Base-by-base conservation (phyloP, 306 rosid genomes). In the Fagus sylvatica region DNA sequence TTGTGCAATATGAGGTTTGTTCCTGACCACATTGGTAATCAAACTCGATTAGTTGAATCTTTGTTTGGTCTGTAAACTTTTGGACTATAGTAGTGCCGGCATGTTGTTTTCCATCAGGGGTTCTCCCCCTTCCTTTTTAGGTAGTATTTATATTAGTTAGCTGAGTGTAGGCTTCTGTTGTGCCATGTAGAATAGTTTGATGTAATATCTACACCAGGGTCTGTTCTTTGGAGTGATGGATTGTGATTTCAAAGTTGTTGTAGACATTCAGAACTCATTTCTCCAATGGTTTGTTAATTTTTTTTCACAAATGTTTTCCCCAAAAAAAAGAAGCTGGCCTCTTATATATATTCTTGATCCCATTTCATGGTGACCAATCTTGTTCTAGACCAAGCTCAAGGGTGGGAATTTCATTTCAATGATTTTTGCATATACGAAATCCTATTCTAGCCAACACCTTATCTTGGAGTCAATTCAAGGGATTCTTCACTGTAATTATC, bases 111-210 rank as follows among this genome's bases (percentile, higher is more conserved):
- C 19, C 51, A 10, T 71, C 72, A 43, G 73, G 76, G 76, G 73
- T 83, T 76, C 42, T 55, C 4, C 72, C 62, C 51, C 46, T 71
- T 75, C 9, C 36, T 61, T 80, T 80, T 72, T 78, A 41, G 82
- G 77, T 75, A 79, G 85, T 48, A 72, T 73, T 84, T 37, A 40
- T 17, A 5, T 39, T 69, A 68, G 76, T 77, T 85, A 85, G 87
- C 68, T 68, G 70, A 83, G 75, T 87, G 46, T 75, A 78, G 82
- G 85, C 42, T 60, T 78, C 73, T 80, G 76, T 68, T 62, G 80
- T 80, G 88, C 71, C 86, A 37, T 68, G 82, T 85, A 89, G 86
- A 77, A 61, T 84, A 80, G 89, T 79, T 80, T 80, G 81, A 72
- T 93, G 86, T 87, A 54, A 83, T 80, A 71, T 84, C 85, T 83